These are phyloP conservation scores for Piper longum DNA, from an alignment of 164 flowering plant species.

Conservation along the genomic window DNA sequence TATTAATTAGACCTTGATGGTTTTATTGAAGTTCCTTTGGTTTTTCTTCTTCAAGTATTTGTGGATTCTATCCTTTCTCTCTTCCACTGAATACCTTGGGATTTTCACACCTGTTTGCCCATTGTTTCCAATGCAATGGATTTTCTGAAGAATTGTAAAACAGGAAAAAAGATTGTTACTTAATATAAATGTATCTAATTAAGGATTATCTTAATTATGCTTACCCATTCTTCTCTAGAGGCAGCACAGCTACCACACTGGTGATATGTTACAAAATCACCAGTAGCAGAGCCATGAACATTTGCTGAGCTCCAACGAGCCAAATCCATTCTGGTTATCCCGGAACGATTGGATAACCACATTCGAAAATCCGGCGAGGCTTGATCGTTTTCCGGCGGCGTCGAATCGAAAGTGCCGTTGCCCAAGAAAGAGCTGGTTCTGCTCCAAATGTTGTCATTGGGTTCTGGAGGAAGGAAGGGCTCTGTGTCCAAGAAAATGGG, in stretches of 20 bases:
- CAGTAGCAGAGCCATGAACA: not conserved
- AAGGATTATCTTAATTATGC: too few relatives aligned
- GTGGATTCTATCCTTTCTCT: slow-evolving; percentile 58
- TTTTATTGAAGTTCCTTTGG: slow-evolving; percentile 83
- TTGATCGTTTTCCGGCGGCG: slow-evolving; percentile 3
- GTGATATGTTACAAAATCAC: not conserved
- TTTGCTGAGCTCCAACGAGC: slow-evolving; percentile 1
- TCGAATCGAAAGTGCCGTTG: slow-evolving; percentile 3
- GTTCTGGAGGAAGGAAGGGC: not conserved
- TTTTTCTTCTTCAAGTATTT: slow-evolving; percentile 73
- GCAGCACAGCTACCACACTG: not conserved
- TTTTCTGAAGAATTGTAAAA: too few relatives aligned
- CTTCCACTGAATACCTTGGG: slow-evolving; percentile 52
- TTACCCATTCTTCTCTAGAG: not conserved
- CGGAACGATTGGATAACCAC: slow-evolving; percentile 11
- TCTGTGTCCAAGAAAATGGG: slow-evolving; percentile 5
- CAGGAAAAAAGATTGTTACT: too few relatives aligned
- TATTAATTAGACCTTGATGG: slow-evolving; percentile 73
- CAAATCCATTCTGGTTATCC: slow-evolving; percentile 5
- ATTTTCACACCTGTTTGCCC: slow-evolving; percentile 16
- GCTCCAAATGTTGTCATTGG: slow-evolving; percentile 6
- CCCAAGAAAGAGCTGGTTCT: slow-evolving; percentile 6
- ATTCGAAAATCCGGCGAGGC: slow-evolving; percentile 5
- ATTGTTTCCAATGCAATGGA: too few relatives aligned
- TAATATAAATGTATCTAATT: too few relatives aligned